Conservation (phyloP, 2,329 filamentous ascomycete species). For the Alternaria longipes region DNA sequence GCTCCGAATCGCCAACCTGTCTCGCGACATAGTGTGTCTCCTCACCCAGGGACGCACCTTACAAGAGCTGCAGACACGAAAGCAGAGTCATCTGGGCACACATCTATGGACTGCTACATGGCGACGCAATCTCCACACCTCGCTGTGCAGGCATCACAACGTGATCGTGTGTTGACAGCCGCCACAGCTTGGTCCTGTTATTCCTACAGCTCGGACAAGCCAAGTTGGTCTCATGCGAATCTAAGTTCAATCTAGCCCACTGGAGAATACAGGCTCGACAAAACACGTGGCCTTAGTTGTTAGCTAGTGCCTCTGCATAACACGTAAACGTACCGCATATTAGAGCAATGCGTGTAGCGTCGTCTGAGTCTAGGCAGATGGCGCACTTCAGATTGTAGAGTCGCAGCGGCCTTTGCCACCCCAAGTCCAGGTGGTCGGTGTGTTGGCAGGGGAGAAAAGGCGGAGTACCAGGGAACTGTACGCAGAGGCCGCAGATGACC, state of each 20-base stretch:
- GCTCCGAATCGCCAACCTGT: no score
- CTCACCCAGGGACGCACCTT: no score
- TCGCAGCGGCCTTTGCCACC: conserved; percentile 4
- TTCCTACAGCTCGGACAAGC: conserved; percentile 5
- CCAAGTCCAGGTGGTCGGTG: neutral
- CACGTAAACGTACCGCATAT: conserved; percentile 7
- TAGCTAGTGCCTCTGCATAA: neutral
- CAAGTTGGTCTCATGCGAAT: neutral
- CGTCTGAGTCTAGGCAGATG: neutral
- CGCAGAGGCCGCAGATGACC: conserved; percentile 4
- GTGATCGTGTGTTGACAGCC: neutral
- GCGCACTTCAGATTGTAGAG: conserved; percentile 5
- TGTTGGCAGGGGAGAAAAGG: conserved; percentile 9
- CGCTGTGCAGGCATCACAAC: neutral
- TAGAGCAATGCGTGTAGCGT: neutral
- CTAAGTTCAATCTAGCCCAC: neutral
- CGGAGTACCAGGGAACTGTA: neutral
- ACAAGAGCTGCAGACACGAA: neutral
- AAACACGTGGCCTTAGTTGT: conserved; percentile 9
- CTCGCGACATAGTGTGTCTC: no score
- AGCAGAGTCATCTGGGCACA: neutral
- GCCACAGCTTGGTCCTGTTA: neutral
- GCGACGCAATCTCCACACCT: conserved; percentile 2
- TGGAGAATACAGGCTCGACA: neutral
- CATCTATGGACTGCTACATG: neutral